Evolutionary conservation across 805 yeast genomes (phyloP).

Genomic region (Lipomyces oligophaga): DNA sequence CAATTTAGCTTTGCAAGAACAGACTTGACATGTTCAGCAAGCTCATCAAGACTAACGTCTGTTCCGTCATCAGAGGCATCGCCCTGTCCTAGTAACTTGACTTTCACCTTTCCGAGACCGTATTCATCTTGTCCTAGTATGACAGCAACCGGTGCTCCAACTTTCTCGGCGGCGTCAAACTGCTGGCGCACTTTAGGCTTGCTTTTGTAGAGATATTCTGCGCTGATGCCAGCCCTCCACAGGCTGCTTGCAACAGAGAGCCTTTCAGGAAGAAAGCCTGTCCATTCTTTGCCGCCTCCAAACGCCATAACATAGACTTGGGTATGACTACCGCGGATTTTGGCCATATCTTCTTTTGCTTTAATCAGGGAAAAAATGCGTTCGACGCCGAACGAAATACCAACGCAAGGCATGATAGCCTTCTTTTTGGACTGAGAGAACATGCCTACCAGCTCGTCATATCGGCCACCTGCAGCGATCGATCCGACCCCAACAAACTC

Average conservation of each 20-base stretch:
- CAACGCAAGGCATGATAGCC: constrained; percentile 89
- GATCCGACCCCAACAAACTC: constrained; percentile 99
- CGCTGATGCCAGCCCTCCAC: constrained; percentile 85
- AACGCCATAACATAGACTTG: constrained; percentile 96
- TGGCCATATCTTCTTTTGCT: constrained; percentile 62
- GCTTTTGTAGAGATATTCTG: constrained; percentile 87
- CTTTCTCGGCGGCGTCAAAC: constrained; percentile 94
- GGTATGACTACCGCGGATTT: constrained; percentile 77
- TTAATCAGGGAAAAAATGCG: constrained; percentile 86
- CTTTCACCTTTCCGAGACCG: constrained; percentile 73
- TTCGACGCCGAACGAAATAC: constrained; percentile 95
- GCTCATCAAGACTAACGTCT: constrained; percentile 14
- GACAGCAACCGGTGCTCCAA: constrained; percentile 86
- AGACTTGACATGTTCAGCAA: constrained; percentile 12
- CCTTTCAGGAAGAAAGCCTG: constrained; percentile 86
- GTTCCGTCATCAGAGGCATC: constrained; percentile 85
- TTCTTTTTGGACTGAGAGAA: constrained; percentile 75
- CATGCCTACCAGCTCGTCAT: constrained; percentile 96
- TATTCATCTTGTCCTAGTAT: constrained; percentile 94
- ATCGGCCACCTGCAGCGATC: constrained; percentile 98
- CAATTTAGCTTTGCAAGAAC: neutral
- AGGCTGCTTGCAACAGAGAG: constrained; percentile 77
- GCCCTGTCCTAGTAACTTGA: constrained; percentile 86
- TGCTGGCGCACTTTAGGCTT: constrained; percentile 95
- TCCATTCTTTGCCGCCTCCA: constrained; percentile 97